A percentile compares a stretch with the other conserved stretches of the same genome.
These are phyloP conservation scores for Prunus dulcis DNA, from an alignment of 306 rosid genomes.

Conservation along the genomic window DNA sequence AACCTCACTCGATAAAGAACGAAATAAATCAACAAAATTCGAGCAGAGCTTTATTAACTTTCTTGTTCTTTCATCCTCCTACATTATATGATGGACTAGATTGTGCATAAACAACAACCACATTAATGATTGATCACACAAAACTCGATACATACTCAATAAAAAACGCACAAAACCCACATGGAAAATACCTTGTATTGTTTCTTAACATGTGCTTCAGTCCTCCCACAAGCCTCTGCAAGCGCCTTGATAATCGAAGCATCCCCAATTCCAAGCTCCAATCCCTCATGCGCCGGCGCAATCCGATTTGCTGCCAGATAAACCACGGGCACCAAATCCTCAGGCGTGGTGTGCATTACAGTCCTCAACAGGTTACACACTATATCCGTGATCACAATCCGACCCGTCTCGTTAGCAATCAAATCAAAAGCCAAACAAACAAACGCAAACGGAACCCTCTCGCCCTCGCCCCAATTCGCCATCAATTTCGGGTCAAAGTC, in stretches of 20 bases:
- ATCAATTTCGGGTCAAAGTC: slow-evolving; percentile 51
- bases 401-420: slow-evolving; percentile 48
- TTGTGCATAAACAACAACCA: background rate
- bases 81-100: background rate
- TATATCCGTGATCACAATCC: slow-evolving; percentile 75
- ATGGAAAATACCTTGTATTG: slow-evolving; percentile 52
- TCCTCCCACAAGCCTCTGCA: slow-evolving; percentile 74
- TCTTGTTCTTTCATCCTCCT: background rate
- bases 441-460: slow-evolving; percentile 65
- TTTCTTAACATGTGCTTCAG: slow-evolving; percentile 57
- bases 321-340: slow-evolving; percentile 58
- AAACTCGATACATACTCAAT: background rate
- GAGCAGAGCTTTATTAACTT: background rate
- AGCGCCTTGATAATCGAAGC: slow-evolving; percentile 82
- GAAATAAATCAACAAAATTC: background rate
- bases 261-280: slow-evolving; percentile 88
- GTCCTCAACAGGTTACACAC: slow-evolving; percentile 80
- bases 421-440: slow-evolving; percentile 57
- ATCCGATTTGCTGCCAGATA: slow-evolving; percentile 66
- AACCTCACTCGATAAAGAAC: background rate
- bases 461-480: slow-evolving; percentile 64
- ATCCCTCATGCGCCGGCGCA: slow-evolving; percentile 73
- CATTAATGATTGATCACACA: background rate
- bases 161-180: background rate
- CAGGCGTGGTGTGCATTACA: slow-evolving; percentile 62